These are phyloP conservation scores for Chalciporus pseudorubinellus DNA, from an alignment of 768 basidiomycete species.

Conservation along the genomic window DNA sequence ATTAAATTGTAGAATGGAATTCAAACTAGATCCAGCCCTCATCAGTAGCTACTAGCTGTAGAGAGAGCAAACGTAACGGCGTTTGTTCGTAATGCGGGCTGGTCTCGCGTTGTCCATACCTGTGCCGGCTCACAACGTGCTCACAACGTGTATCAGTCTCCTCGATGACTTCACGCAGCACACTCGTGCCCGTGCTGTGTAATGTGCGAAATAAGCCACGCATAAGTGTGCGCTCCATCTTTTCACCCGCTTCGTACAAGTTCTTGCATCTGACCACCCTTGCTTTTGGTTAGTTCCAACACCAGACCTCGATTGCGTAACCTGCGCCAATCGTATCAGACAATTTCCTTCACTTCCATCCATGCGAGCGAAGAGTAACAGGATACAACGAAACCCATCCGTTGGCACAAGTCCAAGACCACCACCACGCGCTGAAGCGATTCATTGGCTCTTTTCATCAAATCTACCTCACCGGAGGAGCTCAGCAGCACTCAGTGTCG, in stretches of 20 bases:
- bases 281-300: neutral
- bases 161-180: slow-evolving; percentile 23
- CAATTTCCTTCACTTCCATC: slow-evolving; percentile 5
- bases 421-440: slow-evolving; percentile 36
- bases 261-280: slow-evolving; percentile 9
- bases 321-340: slow-evolving; percentile 12
- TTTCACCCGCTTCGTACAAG: slow-evolving; percentile 15
- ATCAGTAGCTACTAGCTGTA: too few species aligned
- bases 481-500: slow-evolving; percentile 55
- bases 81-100: neutral
- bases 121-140: slow-evolving; percentile 21
- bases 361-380: slow-evolving; percentile 29
- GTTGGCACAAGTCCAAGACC: slow-evolving; percentile 26
- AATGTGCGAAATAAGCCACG: slow-evolving; percentile 22
- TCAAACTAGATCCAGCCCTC: too few species aligned
- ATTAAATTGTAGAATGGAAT: too few species aligned
- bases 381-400: slow-evolving; percentile 24
- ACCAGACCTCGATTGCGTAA: slow-evolving; percentile 5
- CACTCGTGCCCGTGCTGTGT: slow-evolving; percentile 34
- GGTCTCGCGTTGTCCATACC: neutral
- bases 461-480: slow-evolving; percentile 65
- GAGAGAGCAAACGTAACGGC: too few species aligned
- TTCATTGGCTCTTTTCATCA: slow-evolving; percentile 75
- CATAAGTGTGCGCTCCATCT: slow-evolving; percentile 24
- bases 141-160: slow-evolving; percentile 25